Percentiles rank a stretch among this genome's conserved stretches.
phyloP scores from a whole-genome alignment of 768 basidiomycete species.

The Tricholoma furcatifolium region DNA sequence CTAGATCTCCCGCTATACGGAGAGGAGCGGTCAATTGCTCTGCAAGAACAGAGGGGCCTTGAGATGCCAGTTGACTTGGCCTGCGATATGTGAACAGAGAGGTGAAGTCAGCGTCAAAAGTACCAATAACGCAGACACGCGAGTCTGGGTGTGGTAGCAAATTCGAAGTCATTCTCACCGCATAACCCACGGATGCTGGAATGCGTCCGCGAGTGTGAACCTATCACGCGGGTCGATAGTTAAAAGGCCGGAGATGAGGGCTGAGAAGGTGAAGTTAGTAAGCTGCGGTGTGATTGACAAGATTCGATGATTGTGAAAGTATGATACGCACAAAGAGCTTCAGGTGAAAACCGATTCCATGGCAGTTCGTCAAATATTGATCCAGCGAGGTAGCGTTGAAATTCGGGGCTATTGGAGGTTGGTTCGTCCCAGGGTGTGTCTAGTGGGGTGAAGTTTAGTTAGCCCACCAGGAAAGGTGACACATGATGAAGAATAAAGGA shows the following conservation, averaged over 20 bases:
- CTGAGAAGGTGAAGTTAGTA: constrained; percentile 33
- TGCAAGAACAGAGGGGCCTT: constrained; percentile 54
- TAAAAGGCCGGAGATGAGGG: constrained; percentile 73
- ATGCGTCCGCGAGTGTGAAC: constrained; percentile 53
- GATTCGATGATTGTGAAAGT: neutral
- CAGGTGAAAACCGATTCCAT: constrained; percentile 66
- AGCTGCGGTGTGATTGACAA: no score
- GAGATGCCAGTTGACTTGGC: constrained; percentile 65
- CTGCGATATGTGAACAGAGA: constrained; percentile 29
- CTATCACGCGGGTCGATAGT: constrained; percentile 68
- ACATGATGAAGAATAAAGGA: no score
- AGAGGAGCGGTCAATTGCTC: constrained; percentile 69
- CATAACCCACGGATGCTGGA: constrained; percentile 70
- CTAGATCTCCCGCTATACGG: constrained; percentile 70
- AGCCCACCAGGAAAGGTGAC: neutral
- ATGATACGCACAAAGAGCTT: constrained; percentile 59
- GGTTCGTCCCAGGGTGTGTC: constrained; percentile 99
- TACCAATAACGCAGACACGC: no score
- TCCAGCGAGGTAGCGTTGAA: constrained; percentile 68
- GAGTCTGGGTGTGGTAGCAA: no score
- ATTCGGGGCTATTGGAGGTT: constrained; percentile 77
- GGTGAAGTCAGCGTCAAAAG: neutral
- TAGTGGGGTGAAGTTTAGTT: constrained; percentile 24
- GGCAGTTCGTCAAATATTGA: constrained; percentile 73
- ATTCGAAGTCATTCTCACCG: constrained; percentile 41